These are phyloP conservation scores for Trebouxia sp. DNA, from an alignment of 139 green algal genomes.

Conservation along the genomic window DNA sequence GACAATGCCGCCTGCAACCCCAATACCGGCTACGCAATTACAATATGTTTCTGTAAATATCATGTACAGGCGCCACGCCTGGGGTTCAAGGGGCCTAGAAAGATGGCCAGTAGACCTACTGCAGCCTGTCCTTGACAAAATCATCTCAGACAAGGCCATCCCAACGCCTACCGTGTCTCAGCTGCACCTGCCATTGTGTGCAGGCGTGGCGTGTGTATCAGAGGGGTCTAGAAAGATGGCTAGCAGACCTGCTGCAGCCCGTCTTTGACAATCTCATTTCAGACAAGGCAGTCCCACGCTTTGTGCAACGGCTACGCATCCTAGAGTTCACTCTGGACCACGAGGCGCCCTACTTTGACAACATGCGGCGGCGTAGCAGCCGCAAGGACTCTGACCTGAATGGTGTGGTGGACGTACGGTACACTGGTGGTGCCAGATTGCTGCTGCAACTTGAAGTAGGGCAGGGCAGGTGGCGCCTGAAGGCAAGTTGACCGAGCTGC, in stretches of 20 bases:
- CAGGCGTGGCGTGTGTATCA: constrained; percentile 94
- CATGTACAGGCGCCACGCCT: too few species aligned
- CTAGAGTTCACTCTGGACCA: constrained; percentile 94
- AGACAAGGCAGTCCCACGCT: constrained; percentile 36
- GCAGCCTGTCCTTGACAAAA: background rate
- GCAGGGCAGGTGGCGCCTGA: constrained; percentile 49
- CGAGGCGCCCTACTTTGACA: constrained; percentile 88
- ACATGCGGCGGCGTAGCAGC: constrained; percentile 85
- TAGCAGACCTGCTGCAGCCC: constrained; percentile 91
- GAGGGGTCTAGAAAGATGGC: constrained; percentile 88
- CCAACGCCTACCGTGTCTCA: background rate
- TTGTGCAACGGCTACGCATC: constrained; percentile 78
- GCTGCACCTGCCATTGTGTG: background rate
- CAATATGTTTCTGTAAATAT: too few species aligned
- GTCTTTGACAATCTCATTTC: constrained; percentile 86
- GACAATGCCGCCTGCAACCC: too few species aligned
- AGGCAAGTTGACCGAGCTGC: constrained; percentile 37
- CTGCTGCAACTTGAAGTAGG: constrained; percentile 87
- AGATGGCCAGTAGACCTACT: too few species aligned
- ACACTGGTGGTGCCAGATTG: constrained; percentile 92
- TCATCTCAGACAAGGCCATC: background rate
- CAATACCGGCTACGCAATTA: too few species aligned
- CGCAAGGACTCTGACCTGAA: constrained; percentile 86
- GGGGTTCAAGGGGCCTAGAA: too few species aligned
- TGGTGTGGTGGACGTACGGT: constrained; percentile 84